These are phyloP conservation scores for Nakazawaea siamensis DNA, from an alignment of 805 yeast genomes.

Conservation along the genomic window DNA sequence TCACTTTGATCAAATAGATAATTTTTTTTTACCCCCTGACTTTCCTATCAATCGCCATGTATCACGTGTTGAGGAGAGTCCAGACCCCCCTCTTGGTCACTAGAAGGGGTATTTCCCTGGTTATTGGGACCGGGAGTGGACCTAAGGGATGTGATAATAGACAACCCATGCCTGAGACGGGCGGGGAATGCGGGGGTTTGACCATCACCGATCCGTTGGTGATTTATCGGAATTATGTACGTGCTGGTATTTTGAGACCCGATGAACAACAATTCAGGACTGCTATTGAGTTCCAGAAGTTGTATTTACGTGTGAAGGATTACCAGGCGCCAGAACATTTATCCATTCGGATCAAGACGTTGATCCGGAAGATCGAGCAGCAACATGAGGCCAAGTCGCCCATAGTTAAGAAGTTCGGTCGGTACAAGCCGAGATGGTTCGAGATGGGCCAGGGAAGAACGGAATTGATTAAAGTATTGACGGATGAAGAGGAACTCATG, in stretches of 20 bases:
- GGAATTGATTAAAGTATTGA: constrained; percentile 39
- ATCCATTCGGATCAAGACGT: constrained; percentile 30
- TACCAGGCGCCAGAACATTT: constrained; percentile 48
- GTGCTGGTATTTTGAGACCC: constrained; percentile 39
- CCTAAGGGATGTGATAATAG: constrained; percentile 18
- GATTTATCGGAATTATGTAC: constrained; percentile 45
- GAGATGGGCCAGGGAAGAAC: constrained; percentile 13
- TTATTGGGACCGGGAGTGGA: constrained; percentile 11
- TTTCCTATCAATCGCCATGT: too few relatives aligned
- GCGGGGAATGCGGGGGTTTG: constrained; percentile 14
- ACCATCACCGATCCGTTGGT: constrained; percentile 57
- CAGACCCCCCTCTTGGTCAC: too few relatives aligned
- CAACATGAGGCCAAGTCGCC: constrained; percentile 11
- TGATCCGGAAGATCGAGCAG: constrained; percentile 26
- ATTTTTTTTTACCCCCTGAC: too few relatives aligned
- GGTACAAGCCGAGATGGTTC: constrained; percentile 24
- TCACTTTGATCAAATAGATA: too few relatives aligned
- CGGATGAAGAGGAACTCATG: constrained; percentile 53
- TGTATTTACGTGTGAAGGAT: constrained; percentile 49
- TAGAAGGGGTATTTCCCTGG: too few relatives aligned
- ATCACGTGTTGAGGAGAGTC: too few relatives aligned
- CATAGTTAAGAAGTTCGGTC: constrained; percentile 19
- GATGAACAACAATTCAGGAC: constrained; percentile 58
- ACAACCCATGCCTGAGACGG: constrained; percentile 14
- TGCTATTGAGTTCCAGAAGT: constrained; percentile 53